Percentiles rank a stretch among this genome's conserved stretches.
Evolutionary conservation across 306 rosid genomes (phyloP).

Genomic region (Vicia faba): DNA sequence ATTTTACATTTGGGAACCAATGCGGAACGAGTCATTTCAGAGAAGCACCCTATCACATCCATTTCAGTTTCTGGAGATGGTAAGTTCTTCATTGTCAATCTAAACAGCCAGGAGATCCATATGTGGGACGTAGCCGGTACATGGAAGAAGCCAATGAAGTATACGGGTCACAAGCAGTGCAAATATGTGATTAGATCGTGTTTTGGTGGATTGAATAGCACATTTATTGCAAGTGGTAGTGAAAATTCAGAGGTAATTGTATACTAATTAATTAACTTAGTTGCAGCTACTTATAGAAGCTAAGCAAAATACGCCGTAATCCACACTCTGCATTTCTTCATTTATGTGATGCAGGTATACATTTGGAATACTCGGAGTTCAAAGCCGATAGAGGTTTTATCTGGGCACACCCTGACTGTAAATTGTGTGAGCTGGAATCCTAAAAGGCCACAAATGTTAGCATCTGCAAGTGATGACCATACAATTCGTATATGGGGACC

Average conservation of each 20-base stretch:
- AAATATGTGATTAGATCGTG: constrained; percentile 88
- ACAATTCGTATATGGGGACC: constrained; percentile 93
- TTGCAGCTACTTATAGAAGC: constrained; percentile 7
- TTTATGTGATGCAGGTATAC: constrained; percentile 63
- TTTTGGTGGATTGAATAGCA: constrained; percentile 76
- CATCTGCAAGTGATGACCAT: constrained; percentile 86
- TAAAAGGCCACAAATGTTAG: constrained; percentile 77
- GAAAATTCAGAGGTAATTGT: constrained; percentile 75
- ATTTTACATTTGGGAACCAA: constrained; percentile 65
- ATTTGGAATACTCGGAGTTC: constrained; percentile 71
- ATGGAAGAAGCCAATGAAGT: constrained; percentile 51
- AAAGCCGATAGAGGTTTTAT: constrained; percentile 71
- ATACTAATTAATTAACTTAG: constrained; percentile 1
- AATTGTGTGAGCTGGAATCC: constrained; percentile 97
- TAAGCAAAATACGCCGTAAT: background rate
- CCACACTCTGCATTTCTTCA: constrained; percentile 7
- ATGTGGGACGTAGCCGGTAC: constrained; percentile 87
- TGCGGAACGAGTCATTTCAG: constrained; percentile 68
- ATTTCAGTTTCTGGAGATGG: constrained; percentile 58
- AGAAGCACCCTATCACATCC: constrained; percentile 55
- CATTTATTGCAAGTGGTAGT: constrained; percentile 88
- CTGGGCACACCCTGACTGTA: constrained; percentile 77
- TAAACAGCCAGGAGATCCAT: constrained; percentile 86
- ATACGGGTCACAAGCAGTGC: constrained; percentile 53
- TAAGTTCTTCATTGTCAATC: constrained; percentile 76